Evolutionary conservation across 2,329 filamentous ascomycete species (phyloP), one percentile per base, ranked within the genome.

Genomic region (Ambrosiella xylebori): DNA sequence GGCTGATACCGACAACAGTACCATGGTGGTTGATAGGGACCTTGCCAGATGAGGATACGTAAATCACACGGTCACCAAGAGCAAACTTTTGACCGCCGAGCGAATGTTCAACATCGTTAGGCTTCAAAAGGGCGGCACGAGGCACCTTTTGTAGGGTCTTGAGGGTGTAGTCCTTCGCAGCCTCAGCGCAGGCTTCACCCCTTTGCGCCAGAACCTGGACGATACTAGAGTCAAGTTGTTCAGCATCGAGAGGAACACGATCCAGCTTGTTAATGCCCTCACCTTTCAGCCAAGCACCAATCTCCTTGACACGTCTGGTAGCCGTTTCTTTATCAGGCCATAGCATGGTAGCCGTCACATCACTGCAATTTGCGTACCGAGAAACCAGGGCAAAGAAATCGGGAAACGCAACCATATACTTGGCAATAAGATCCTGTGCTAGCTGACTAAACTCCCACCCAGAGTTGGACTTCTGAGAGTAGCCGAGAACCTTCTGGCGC

Each of bases 401-500:
- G 0, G 93, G 93, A 70, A 98, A 98, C 13, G 82, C 84, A 60
- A 85, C 83, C 86, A 97, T 96, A 69, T 97, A 98, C 63, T 88
- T 79, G 47, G 82, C 79, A 57, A 98, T 80, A 57, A 98, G 72
- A 51, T 84, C 77, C 59, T 96, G 77, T 0, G 93, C 90, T 64
- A 87, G 84, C 54, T 81, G 78, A 65, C 90, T 96, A 68, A 95
- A 98, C 69, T 98, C 93, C 94, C 94, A 98, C 5, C 94, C 93
- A 36, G 81, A 85, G 11, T 81, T 76, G 3, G 83, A 84, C 66
- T 93, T 93, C 64, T 89, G 85, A 27, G 91, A 95, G 70, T 96
- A 98, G 0, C 93, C 93, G 38, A 98, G 73, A 6, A 98, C 93
- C 72, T 98, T 98, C 64, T 90, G 78, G 71, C 96, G 95, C 71